Base-by-base conservation (phyloP, 2,329 filamentous ascomycete species). In the Talaromyces islandicus region DNA sequence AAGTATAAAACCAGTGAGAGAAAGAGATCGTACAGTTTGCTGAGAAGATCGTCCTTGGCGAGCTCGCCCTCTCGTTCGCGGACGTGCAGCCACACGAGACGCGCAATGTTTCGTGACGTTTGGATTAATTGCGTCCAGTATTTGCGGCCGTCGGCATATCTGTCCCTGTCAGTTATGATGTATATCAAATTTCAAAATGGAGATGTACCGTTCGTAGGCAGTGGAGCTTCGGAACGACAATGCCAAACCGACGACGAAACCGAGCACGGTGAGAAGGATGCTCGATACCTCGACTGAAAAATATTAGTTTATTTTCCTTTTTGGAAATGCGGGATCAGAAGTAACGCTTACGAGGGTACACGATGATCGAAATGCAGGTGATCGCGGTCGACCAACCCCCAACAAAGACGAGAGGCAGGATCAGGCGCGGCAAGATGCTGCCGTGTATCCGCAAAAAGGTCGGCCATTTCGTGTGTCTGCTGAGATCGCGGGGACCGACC, bases 31-130 rank as follows among this genome's bases (percentile, higher is more conserved):
- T 75, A 78, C 75, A 91, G 70, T 74, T 93, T 93, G 58, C 79
- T 82, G 12, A 94, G 79, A 1, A 92, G 68, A 64, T 88, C 86
- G 50, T 88, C 80, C 67, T 90, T 91, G 21, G 81, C 80, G 2
- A 78, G 58, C 52, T 83, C 78, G 30, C 80, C 79, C 65, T 83
- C 78, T 17, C 88, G 79, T 70, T 90, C 88, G 3, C 75, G 68
- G 7, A 84, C 80, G 67, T 96, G 89, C 32, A 96, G 81, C 92
- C 92, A 97, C 70, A 94, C 90, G 10, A 90, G 81, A 24, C 92
- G 86, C 4, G 83, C 80, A 54, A 87, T 70, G 60, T 83, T 85
- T 59, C 85, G 82, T 14, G 81, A 80, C 3, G 80, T 77, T 29
- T 85, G 77, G 46, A 80, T 78, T 53, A 87, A 70, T 59, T 83